Evolutionary conservation across 140 eudicot species (phyloP), one percentile per base, ranked within the genome.

Genomic region (Bidens hawaiensis): DNA sequence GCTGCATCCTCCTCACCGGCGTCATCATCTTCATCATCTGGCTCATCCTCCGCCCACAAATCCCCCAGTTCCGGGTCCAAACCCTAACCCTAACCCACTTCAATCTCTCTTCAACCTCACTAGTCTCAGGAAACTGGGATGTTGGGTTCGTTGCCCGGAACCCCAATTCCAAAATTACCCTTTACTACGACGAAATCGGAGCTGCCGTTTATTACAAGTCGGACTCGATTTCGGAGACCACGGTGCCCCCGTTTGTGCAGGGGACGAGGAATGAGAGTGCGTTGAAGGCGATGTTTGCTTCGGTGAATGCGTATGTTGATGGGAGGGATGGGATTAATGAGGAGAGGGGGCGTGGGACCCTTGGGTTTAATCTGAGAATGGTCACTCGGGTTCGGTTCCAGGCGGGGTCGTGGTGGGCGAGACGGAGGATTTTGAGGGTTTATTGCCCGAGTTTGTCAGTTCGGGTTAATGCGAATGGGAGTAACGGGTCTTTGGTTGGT

Each of bases 401-500:
- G 56, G 94, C 94, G 0, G 82, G 88, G 24, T 72, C 80, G 15
- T 88, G 96, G 96, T 71, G 90, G 72, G 82, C 94, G 3, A 68
- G 90, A 74, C 52, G 87, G 50, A 71, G 97, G 79, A 42, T 65
- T 15, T 15, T 90, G 66, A 81, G 76, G 79, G 88, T 84, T 50
- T 78, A 26, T 49, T 90, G 97, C 24, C 81, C 78, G 1, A 74
- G 72, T 62, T 65, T 90, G 57, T 1, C 71, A 0, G 64, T 90
- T 16, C 75, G 61, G 26, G 48, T 83, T 38, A 40, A 72, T 17
- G 17, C 26, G 1, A 78, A 76, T 28, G 58, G 67, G 19, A 14
- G 40, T 0, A 43, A 62, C 13, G 97, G 94, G 28, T 69, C 85
- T 10, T 70, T 90, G 41, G 38, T 49, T 11, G 81, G 83, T 16